phyloP scores from a whole-genome alignment of 2,329 filamentous ascomycete species.

The Diaporthe vexans region DNA sequence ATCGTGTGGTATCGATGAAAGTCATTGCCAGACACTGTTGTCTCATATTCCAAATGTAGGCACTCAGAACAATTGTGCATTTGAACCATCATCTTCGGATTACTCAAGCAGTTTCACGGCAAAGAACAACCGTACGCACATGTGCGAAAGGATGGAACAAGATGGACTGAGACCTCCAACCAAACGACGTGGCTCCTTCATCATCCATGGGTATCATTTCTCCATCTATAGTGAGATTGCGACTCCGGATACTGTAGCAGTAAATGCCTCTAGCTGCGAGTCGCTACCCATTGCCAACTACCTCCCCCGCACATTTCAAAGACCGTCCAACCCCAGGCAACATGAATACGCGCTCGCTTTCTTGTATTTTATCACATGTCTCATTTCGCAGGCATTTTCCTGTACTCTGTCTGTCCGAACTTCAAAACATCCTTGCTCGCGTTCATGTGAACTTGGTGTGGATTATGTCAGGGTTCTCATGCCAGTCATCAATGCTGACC shows the following conservation, averaged over 20 bases:
- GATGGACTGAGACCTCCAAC: not conserved
- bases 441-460: slow-evolving; percentile 93
- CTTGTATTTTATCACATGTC: not conserved
- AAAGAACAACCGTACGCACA: not conserved
- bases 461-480: slow-evolving; percentile 99
- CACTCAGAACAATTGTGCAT: too few species aligned
- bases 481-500: slow-evolving; percentile 99
- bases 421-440: not conserved
- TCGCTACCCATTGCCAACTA: slow-evolving; percentile 31
- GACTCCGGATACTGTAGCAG: slow-evolving; percentile 40
- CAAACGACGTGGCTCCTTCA: slow-evolving; percentile 12
- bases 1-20: not conserved
- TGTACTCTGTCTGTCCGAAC: not conserved
- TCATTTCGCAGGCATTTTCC: slow-evolving; percentile 3
- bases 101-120: not conserved
- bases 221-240: slow-evolving; percentile 42
- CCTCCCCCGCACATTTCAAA: slow-evolving; percentile 9
- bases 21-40: not conserved
- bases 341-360: slow-evolving; percentile 29
- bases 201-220: slow-evolving; percentile 43
- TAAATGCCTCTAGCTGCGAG: slow-evolving; percentile 37
- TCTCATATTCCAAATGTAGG: too few species aligned
- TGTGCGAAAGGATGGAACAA: too few species aligned
- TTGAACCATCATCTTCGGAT: too few species aligned
- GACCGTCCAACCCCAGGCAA: slow-evolving; percentile 4